phyloP scores from a whole-genome alignment of 1,284 basidiomycete genomes.

The Neotropicomus parvogracilis region DNA sequence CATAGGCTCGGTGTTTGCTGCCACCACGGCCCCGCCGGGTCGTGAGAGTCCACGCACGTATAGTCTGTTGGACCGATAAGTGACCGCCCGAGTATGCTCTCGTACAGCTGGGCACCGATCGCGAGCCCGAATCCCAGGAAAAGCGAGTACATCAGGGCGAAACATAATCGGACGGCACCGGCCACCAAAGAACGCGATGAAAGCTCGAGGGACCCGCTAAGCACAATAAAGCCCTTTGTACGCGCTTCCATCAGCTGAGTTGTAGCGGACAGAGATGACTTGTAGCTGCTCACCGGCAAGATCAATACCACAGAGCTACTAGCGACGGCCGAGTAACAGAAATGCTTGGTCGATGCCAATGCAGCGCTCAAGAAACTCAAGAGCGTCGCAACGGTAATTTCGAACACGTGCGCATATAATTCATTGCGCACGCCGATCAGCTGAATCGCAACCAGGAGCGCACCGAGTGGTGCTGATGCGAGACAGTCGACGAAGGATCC shows the following conservation, averaged over 20 bases:
- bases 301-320: constrained; percentile 86
- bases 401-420: constrained; percentile 83
- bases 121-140: constrained; percentile 84
- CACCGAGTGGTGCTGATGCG: constrained; percentile 74
- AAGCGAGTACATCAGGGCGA: constrained; percentile 74
- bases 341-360: constrained; percentile 63
- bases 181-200: constrained; percentile 76
- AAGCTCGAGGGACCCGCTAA: constrained; percentile 80
- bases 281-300: constrained; percentile 56
- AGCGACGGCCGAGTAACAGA: constrained; percentile 86
- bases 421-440: constrained; percentile 74
- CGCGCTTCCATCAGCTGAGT: constrained; percentile 3
- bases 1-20: constrained; percentile 50
- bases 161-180: constrained; percentile 84
- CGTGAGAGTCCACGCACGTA: constrained; percentile 53
- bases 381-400: constrained; percentile 77
- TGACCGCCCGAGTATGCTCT: constrained; percentile 46
- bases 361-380: constrained; percentile 83
- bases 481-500: constrained; percentile 82
- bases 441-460: constrained; percentile 76
- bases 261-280: background rate
- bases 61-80: constrained; percentile 60
- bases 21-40: constrained; percentile 54
- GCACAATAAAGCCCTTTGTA: constrained; percentile 69
- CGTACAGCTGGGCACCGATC: constrained; percentile 70